phyloP scores from a whole-genome alignment of 169 alveolate genomes.

The Cystoisospora suis region DNA sequence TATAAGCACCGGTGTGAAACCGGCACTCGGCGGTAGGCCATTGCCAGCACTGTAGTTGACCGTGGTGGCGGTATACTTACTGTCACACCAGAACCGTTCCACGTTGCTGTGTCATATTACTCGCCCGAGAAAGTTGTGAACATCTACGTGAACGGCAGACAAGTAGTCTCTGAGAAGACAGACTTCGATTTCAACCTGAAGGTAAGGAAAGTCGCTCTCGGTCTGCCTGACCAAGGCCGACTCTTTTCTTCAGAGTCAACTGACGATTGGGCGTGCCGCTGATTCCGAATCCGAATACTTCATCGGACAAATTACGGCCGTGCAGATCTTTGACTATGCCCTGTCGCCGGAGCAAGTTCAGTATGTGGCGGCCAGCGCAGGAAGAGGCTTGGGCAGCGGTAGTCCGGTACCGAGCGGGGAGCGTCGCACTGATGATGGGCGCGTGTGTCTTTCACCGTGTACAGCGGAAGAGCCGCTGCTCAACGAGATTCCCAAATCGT shows the following conservation, averaged over 20 bases:
- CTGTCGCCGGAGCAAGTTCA: conserved; percentile 78
- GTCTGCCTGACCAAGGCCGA: neutral
- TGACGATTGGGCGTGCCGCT: conserved; percentile 72
- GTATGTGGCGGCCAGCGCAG: neutral
- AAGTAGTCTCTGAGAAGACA: conserved; percentile 65
- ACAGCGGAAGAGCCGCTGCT: conserved; percentile 71
- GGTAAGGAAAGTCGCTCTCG: neutral
- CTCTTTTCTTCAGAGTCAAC: conserved; percentile 56
- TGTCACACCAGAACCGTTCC: conserved; percentile 70
- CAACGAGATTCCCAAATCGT: conserved; percentile 55
- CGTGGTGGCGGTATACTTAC: neutral
- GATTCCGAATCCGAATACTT: conserved; percentile 77
- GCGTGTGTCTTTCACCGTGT: conserved; percentile 74
- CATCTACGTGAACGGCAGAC: conserved; percentile 73
- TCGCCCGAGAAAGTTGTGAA: conserved; percentile 66
- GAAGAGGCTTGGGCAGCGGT: conserved; percentile 13
- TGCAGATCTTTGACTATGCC: conserved; percentile 74
- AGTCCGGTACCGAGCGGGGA: conserved; percentile 69
- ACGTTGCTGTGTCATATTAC: conserved; percentile 40
- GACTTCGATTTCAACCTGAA: conserved; percentile 68
- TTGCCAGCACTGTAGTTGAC: neutral
- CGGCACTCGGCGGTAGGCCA: conserved; percentile 47
- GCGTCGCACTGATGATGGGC: conserved; percentile 74
- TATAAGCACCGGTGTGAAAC: conserved; percentile 76
- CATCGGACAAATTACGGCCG: conserved; percentile 72